phyloP scores from a whole-genome alignment of 306 rosid species.

The Chamaecrista fasciculata region DNA sequence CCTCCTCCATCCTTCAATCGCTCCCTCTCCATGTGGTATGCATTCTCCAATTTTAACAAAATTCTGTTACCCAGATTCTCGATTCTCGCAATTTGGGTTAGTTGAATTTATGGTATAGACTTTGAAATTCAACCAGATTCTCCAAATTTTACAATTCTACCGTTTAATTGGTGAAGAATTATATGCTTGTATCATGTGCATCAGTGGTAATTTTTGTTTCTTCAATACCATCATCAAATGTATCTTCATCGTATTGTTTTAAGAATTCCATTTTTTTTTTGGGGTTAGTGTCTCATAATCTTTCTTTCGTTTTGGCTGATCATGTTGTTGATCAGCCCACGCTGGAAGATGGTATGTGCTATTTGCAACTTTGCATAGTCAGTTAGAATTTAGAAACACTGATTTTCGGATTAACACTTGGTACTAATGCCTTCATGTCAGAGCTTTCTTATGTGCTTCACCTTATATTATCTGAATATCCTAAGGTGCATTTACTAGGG shows the following conservation, averaged over 20 bases:
- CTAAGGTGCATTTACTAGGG: background rate
- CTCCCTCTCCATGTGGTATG: constrained; percentile 97
- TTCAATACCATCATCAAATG: background rate
- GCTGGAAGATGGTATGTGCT: background rate
- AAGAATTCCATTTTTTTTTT: background rate
- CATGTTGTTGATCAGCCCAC: background rate
- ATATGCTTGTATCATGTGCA: background rate
- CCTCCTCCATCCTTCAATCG: constrained; percentile 92
- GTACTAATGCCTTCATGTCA: background rate
- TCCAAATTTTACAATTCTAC: background rate
- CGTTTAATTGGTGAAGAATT: background rate
- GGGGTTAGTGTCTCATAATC: background rate
- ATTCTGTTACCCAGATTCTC: background rate
- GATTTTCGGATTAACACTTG: background rate
- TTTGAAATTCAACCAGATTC: constrained; percentile 7
- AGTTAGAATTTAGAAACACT: background rate
- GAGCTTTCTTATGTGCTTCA: background rate
- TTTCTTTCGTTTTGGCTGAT: background rate
- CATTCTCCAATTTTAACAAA: background rate
- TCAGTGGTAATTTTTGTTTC: background rate
- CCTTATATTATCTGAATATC: background rate
- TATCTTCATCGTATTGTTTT: background rate
- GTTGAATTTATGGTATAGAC: background rate
- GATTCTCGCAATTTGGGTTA: constrained; percentile 7
- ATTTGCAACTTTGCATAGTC: background rate